phyloP scores from a whole-genome alignment of 305 asterid genomes.

The Striga hermonthica region DNA sequence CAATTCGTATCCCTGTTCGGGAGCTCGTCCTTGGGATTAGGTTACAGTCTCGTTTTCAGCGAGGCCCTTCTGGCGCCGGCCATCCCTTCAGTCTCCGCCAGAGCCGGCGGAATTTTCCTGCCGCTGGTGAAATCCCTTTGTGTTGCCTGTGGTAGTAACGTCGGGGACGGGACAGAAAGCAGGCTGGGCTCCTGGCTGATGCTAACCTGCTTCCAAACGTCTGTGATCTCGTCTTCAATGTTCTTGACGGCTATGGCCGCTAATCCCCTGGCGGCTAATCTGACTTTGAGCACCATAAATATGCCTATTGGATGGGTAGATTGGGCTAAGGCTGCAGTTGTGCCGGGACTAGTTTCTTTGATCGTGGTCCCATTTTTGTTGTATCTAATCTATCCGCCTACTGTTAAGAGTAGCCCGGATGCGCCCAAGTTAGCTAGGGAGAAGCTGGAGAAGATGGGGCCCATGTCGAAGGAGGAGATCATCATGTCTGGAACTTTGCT shows the following conservation, averaged over 20 bases:
- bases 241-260: conserved; percentile 99
- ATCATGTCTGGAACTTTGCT: conserved; percentile 83
- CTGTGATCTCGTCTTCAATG: conserved; percentile 92
- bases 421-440: conserved; percentile 85
- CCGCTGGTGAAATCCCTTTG: conserved; percentile 88
- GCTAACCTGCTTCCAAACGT: conserved; percentile 92
- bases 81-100: conserved; percentile 88
- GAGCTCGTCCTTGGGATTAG: conserved; percentile 80
- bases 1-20: conserved; percentile 87
- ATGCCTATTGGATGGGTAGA: conserved; percentile 91
- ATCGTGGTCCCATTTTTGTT: conserved; percentile 71
- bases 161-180: conserved; percentile 86
- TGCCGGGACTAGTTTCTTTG: conserved; percentile 79
- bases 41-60: conserved; percentile 90
- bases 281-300: conserved; percentile 67
- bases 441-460: conserved; percentile 76
- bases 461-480: conserved; percentile 78
- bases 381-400: conserved; percentile 55
- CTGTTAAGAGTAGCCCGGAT: conserved; percentile 80
- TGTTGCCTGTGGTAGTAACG: conserved; percentile 88
- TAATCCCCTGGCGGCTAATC: conserved; percentile 85
- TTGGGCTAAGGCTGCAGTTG: conserved; percentile 98
- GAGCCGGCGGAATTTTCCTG: conserved; percentile 92
- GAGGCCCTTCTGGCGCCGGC: conserved; percentile 97
- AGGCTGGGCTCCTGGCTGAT: conserved; percentile 93